A percentile compares a stretch with the other conserved stretches of the same genome.
phyloP scores from a whole-genome alignment of 1,284 basidiomycete species.

The Boletellus sp. region DNA sequence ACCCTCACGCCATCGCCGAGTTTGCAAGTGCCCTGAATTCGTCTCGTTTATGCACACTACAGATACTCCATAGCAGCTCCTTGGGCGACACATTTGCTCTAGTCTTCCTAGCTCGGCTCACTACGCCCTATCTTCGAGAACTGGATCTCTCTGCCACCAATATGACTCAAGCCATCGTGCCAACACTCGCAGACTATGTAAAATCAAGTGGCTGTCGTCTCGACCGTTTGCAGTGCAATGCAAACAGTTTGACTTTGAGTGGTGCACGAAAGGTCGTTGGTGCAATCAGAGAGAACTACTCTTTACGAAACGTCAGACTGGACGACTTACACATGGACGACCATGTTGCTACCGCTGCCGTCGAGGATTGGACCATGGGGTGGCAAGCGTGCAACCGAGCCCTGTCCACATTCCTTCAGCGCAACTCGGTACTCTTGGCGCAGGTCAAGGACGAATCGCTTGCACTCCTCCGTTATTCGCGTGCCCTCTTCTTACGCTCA shows the following conservation, averaged over 20 bases:
- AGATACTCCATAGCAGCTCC: slow-evolving; percentile 26
- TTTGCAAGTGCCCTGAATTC: slow-evolving; percentile 29
- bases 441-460: slow-evolving; percentile 49
- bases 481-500: slow-evolving; percentile 45
- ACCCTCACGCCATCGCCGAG: slow-evolving; percentile 30
- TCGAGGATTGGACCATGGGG: slow-evolving; percentile 32
- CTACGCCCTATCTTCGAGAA: slow-evolving; percentile 46
- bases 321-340: slow-evolving; percentile 38
- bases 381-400: slow-evolving; percentile 32
- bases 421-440: slow-evolving; percentile 35
- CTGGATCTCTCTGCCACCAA: slow-evolving; percentile 54
- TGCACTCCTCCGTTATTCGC: slow-evolving; percentile 47
- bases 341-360: slow-evolving; percentile 5
- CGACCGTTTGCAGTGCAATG: slow-evolving; percentile 30
- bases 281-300: slow-evolving; percentile 47
- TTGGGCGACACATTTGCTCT: slow-evolving; percentile 47
- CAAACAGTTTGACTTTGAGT: slow-evolving; percentile 28
- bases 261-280: slow-evolving; percentile 43
- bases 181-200: slow-evolving; percentile 47
- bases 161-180: slow-evolving; percentile 44
- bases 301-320: slow-evolving; percentile 47
- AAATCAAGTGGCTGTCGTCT: slow-evolving; percentile 39
- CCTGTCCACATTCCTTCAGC: slow-evolving; percentile 40
- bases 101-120: slow-evolving; percentile 48
- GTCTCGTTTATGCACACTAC: slow-evolving; percentile 29